These are phyloP conservation scores for Meredithiella fracta DNA, from an alignment of 2,329 filamentous ascomycete genomes.

Conservation along the genomic window DNA sequence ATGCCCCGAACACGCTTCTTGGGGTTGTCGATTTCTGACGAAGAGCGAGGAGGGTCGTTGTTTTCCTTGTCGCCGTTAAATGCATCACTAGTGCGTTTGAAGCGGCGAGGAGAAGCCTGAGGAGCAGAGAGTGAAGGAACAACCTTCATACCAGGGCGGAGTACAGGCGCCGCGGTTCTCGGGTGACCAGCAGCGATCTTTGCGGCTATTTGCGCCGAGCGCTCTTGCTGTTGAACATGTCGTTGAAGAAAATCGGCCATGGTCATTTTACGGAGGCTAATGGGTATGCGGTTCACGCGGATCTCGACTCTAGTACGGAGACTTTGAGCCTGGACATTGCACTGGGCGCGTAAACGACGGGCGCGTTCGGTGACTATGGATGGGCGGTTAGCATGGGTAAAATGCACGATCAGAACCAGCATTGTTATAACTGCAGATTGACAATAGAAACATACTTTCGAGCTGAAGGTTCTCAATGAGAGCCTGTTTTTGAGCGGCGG, in stretches of 20 bases:
- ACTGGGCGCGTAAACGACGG: constrained; percentile 74
- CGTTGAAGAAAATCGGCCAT: constrained; percentile 61
- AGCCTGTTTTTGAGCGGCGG: constrained; percentile 62
- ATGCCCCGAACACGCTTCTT: constrained; percentile 48
- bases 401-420: neutral
- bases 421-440: neutral
- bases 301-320: constrained; percentile 77
- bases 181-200: constrained; percentile 17
- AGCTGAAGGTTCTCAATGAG: constrained; percentile 79
- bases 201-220: constrained; percentile 14
- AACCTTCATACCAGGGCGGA: constrained; percentile 15
- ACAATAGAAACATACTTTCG: constrained; percentile 45
- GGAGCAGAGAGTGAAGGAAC: constrained; percentile 8
- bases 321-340: constrained; percentile 72
- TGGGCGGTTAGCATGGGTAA: constrained; percentile 1
- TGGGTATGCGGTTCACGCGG: constrained; percentile 81
- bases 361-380: constrained; percentile 65
- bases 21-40: constrained; percentile 37
- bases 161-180: constrained; percentile 20
- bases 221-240: constrained; percentile 29
- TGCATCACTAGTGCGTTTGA: constrained; percentile 36
- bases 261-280: constrained; percentile 57
- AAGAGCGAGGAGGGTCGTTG: constrained; percentile 21
- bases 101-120: constrained; percentile 10
- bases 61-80: constrained; percentile 66